Conservation (phyloP, 305 asterid genomes). For the Fraxinus dipetala region DNA sequence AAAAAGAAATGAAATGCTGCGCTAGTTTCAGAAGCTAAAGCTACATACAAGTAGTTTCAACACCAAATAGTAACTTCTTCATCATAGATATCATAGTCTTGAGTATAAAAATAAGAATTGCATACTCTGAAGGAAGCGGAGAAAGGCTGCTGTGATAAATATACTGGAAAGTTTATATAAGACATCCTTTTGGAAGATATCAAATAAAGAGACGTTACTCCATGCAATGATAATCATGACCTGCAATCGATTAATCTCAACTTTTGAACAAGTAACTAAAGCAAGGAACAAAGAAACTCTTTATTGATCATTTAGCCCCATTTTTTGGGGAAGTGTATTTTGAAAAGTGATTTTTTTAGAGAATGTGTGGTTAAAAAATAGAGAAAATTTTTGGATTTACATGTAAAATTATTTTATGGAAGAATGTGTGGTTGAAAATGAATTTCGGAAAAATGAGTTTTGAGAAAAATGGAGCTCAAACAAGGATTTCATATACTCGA, state of each 20-base stretch:
- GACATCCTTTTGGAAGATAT: constrained; percentile 60
- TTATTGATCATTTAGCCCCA: not conserved
- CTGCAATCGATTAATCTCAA: constrained; percentile 46
- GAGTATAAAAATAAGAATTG: constrained; percentile 21
- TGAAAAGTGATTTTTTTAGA: not conserved
- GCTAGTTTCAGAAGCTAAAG: constrained; percentile 8
- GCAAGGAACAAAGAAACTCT: constrained; percentile 12
- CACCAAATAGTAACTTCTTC: constrained; percentile 1
- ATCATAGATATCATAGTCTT: not conserved
- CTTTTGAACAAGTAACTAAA: constrained; percentile 29
- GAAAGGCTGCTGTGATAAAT: constrained; percentile 88
- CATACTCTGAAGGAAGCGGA: constrained; percentile 93
- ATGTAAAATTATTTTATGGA: not conserved
- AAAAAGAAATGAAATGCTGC: not conserved
- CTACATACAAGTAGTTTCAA: not conserved
- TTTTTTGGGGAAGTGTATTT: not conserved
- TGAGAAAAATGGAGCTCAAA: not conserved
- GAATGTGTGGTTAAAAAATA: not conserved
- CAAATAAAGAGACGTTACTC: constrained; percentile 58
- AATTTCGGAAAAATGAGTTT: not conserved
- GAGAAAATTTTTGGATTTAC: not conserved
- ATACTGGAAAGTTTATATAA: constrained; percentile 71
- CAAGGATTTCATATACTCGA: constrained; percentile 16
- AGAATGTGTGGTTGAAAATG: not conserved
- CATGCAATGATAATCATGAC: constrained; percentile 76